Evolutionary conservation across 768 basidiomycete genomes (phyloP), one percentile per base, ranked within the genome.

Genomic region (Trametopsis cervina): DNA sequence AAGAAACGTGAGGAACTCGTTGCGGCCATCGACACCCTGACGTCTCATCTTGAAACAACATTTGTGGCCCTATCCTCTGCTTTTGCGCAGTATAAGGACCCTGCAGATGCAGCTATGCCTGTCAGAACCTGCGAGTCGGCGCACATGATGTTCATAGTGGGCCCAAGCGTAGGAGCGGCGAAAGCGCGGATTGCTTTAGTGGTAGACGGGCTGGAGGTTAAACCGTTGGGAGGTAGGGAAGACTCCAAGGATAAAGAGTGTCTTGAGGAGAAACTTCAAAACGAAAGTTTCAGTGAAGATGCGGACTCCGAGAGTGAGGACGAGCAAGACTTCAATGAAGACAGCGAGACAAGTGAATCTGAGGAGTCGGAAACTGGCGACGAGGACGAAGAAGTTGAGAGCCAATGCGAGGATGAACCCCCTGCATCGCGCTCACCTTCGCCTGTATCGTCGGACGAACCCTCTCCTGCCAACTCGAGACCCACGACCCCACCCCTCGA

Each of bases 21-120:
- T 12, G 65, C 72, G 3, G 77, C 85, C 6, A 81, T 80, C 45
- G 88, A 89, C 57, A 82, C 77, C 0, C 73, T 90, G 17, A 66
- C 78, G 0, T 89, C 83, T 1, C 88, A 90, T 63, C 67, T 89
- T 11, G 70, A 75, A 44, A 85, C 85, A 0, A 88, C 88, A 0
- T 89, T 89, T 59, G 72, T 78, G 7, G 76, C 84, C 0, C 69
- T 90, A 4, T 84, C 86, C 1, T 80, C 80, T 0, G 81, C 87
- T 0, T 66, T 86, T 17, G 81, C 83, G 1, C 58, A 40, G 6
- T 11, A 23, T 36, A 7, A 17, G 45, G 18, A 20, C 3, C 20
- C 12, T 25, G 40, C 24, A 9, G 27, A 37, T 13, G 2, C 23
- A 38, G 2, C 26, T 18, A 12, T 44, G 40, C 4, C 52, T 42